Base-by-base conservation (phyloP, 2,329 filamentous ascomycete species). In the Penicillium aurantiogriseum region DNA sequence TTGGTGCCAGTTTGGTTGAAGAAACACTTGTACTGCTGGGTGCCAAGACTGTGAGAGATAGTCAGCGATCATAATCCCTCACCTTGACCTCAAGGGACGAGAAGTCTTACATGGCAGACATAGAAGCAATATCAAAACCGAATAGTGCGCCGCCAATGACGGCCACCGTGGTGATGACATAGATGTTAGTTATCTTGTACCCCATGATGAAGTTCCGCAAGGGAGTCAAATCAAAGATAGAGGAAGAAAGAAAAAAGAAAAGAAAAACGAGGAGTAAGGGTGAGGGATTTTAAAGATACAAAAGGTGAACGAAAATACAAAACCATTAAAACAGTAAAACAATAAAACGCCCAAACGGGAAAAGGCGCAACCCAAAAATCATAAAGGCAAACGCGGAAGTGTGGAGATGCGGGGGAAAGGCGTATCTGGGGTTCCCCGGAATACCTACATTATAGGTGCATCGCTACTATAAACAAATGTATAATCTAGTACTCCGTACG, bases 111-210 rank as follows among this genome's bases (percentile, higher is more conserved):
- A 86, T 84, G 45, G 83, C 85, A 38, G 84, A 86, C 88, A 91
- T 90, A 43, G 86, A 89, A 55, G 83, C 85, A 67, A 92, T 90
- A 75, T 92, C 89, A 70, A 92, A 92, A 65, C 89, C 90, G 68
- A 92, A 91, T 27, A 91, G 79, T 25, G 83, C 85, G 70, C 88
- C 88, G 64, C 88, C 88, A 77, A 80, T 79, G 60, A 84, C 80
- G 70, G 83, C 78, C 73, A 85, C 81, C 68, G 80, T 80, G 59
- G 83, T 77, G 65, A 86, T 85, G 63, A 81, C 71, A 67, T 86
- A 85, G 64, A 85, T 80, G 61, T 85, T 85, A 25, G 82, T 80
- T 52, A 84, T 79, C 54, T 66, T 60, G 56, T 66, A 67, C 11
- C 59, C 63, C 72, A 75, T 74, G 58, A 57, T 69, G 65, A 59